Evolutionary conservation across 345 rosid species (phyloP).

Genomic region (Syzygium jambos): DNA sequence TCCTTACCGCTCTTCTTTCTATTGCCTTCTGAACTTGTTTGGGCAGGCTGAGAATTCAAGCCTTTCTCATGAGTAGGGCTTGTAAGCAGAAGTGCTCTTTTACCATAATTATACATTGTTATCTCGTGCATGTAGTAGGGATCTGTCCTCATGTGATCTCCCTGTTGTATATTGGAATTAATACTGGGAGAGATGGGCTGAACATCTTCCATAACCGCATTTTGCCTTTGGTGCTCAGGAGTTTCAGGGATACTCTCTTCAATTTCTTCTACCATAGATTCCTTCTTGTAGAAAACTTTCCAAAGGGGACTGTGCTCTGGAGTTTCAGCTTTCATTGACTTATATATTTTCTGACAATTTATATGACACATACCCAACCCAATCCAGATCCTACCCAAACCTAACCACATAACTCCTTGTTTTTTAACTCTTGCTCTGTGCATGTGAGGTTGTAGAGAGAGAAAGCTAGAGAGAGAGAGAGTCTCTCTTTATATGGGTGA

Average conservation of each 20-base stretch:
- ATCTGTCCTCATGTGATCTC: background rate
- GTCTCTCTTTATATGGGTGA: background rate
- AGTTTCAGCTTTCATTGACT: background rate
- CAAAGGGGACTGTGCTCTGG: too few relatives aligned
- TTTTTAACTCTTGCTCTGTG: too few relatives aligned
- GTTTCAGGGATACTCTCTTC: background rate
- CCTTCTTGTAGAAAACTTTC: background rate
- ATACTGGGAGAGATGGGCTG: background rate
- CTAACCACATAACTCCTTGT: too few relatives aligned
- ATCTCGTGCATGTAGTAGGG: background rate
- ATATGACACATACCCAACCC: too few relatives aligned
- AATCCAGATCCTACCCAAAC: too few relatives aligned
- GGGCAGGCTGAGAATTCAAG: background rate
- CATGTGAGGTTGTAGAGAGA: too few relatives aligned
- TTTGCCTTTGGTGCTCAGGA: background rate
- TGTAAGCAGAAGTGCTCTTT: background rate
- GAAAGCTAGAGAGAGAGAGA: background rate
- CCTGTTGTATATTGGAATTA: background rate
- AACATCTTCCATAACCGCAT: background rate
- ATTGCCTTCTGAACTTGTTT: background rate
- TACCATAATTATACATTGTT: background rate
- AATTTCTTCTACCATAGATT: too few relatives aligned
- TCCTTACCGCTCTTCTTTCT: background rate
- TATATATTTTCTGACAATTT: too few relatives aligned
- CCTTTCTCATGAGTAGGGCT: accelerated